These are phyloP conservation scores for Dalechampia spathulata DNA, from an alignment of 441 rosid genomes.

Conservation along the genomic window DNA sequence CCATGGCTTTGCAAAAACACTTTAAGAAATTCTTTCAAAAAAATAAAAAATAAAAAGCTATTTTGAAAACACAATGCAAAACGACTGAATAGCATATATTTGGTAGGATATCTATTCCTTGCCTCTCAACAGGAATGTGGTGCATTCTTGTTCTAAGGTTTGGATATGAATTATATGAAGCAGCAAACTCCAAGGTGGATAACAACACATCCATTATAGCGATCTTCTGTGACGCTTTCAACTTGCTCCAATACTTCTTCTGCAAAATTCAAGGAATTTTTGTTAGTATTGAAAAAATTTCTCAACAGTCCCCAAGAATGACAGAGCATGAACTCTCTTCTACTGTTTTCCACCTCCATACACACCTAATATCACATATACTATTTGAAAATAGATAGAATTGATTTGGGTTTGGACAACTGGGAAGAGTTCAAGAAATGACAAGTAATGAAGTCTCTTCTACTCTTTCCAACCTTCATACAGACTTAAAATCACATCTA, in stretches of 20 bases:
- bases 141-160: slow-evolving; percentile 85
- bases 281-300: not conserved
- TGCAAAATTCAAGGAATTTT: slow-evolving; percentile 29
- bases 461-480: no score
- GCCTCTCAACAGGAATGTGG: slow-evolving; percentile 87
- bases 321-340: not conserved
- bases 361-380: not conserved
- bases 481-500: no score
- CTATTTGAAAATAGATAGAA: no score
- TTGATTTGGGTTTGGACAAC: no score
- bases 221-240: slow-evolving; percentile 76
- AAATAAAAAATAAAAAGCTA: no score
- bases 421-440: no score
- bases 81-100: no score
- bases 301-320: not conserved
- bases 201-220: slow-evolving; percentile 84
- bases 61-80: no score
- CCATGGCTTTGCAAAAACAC: no score
- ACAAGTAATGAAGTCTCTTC: no score
- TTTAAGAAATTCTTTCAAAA: no score
- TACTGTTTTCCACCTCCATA: not conserved
- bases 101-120: slow-evolving; percentile 14
- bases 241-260: slow-evolving; percentile 90
- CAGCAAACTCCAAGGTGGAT: slow-evolving; percentile 86
- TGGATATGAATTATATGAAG: slow-evolving; percentile 86